These are phyloP conservation scores for Botrytis paeoniae DNA, from an alignment of 2,329 filamentous ascomycete species.

Conservation along the genomic window DNA sequence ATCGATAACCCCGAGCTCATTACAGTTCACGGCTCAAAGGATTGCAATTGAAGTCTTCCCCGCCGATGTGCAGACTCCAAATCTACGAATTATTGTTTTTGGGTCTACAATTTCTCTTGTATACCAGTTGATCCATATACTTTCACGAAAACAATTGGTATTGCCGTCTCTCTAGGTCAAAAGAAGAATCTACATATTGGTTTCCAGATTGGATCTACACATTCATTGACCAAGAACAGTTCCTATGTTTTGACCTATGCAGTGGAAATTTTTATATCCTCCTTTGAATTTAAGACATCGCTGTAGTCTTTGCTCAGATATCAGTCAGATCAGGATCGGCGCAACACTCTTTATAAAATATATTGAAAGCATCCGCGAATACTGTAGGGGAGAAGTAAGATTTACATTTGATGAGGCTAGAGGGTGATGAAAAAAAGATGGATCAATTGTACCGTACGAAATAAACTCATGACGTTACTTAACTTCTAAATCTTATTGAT, in stretches of 20 bases:
- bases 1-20: neutral
- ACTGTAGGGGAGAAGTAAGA: neutral
- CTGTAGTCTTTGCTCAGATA: neutral
- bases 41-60: neutral
- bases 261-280: neutral
- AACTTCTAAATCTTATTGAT: neutral
- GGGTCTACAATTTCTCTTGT: too few relatives aligned
- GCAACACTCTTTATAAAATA: neutral
- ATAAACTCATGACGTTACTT: neutral
- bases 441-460: neutral
- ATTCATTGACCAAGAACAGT: neutral
- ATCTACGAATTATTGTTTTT: too few relatives aligned
- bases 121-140: too few relatives aligned
- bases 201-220: neutral
- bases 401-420: neutral
- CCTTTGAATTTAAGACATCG: neutral
- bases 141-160: too few relatives aligned
- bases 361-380: neutral
- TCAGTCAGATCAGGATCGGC: neutral
- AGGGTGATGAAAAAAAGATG: neutral
- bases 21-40: neutral
- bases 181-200: neutral
- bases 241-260: neutral
- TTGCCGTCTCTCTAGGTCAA: neutral
- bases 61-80: too few relatives aligned